These are phyloP conservation scores for Aphanomyces astaci DNA, from an alignment of 352 stramenopile species.

Conservation along the genomic window DNA sequence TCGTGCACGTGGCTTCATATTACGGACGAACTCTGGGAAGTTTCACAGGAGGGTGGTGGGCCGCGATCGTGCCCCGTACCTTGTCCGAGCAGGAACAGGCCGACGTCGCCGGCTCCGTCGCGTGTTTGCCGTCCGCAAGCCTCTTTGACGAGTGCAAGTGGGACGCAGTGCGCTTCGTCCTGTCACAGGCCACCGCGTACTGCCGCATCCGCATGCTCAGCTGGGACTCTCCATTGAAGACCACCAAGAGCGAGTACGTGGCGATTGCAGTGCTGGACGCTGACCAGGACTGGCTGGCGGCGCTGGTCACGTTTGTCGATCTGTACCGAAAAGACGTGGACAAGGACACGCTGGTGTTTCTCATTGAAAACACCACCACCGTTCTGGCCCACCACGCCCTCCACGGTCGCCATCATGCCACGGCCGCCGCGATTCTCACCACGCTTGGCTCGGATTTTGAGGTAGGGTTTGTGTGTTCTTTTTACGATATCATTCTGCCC, in stretches of 20 bases:
- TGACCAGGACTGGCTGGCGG: not conserved
- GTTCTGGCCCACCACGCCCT: conserved; percentile 60
- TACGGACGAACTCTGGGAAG: conserved; percentile 42
- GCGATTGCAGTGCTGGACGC: conserved; percentile 44
- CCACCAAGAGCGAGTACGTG: conserved; percentile 35
- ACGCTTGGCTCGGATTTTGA: conserved; percentile 10
- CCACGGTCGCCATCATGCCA: conserved; percentile 47
- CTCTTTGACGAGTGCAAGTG: conserved; percentile 73
- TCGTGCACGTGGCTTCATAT: conserved; percentile 60
- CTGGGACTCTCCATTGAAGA: conserved; percentile 33
- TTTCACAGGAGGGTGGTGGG: conserved; percentile 61
- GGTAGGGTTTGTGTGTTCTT: not conserved
- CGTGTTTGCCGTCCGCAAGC: not conserved
- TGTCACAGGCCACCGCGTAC: conserved; percentile 69
- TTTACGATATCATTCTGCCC: not conserved
- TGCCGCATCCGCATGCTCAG: conserved; percentile 66
- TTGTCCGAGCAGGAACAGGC: conserved; percentile 47
- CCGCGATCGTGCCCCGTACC: conserved; percentile 29
- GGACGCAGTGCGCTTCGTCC: conserved; percentile 69
- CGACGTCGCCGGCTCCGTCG: conserved; percentile 25
- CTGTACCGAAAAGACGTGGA: conserved; percentile 45
- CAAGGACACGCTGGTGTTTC: conserved; percentile 58
- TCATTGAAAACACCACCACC: conserved; percentile 71
- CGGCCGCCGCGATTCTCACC: conserved; percentile 23
- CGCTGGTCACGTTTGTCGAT: conserved; percentile 46